Conservation (phyloP, 441 rosid genomes). For the Sinapis alba region DNA sequence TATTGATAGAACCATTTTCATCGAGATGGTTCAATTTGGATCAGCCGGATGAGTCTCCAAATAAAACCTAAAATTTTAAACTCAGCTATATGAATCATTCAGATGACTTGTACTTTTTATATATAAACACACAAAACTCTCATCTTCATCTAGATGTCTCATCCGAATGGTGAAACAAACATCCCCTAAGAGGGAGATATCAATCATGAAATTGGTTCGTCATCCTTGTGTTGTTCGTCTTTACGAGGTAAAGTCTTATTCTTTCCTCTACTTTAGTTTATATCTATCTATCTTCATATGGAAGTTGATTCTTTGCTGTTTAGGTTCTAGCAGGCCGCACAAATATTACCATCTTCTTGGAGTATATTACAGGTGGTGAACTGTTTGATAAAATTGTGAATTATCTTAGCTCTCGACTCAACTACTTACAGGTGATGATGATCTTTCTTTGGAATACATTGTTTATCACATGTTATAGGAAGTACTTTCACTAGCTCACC, state of each 20-base stretch:
- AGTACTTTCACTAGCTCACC: constrained; percentile 86
- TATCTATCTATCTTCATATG: neutral
- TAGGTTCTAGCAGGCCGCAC: constrained; percentile 91
- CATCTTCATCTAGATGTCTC: no score
- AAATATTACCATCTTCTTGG: constrained; percentile 85
- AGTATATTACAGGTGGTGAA: constrained; percentile 95
- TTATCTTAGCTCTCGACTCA: constrained; percentile 20
- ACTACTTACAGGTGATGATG: neutral
- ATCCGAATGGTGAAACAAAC: no score
- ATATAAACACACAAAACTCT: no score
- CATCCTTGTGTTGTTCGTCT: constrained; percentile 93
- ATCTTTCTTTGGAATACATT: neutral
- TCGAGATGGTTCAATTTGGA: no score
- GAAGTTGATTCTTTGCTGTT: constrained; percentile 4
- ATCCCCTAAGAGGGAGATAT: constrained; percentile 97
- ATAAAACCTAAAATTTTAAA: no score
- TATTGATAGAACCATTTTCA: no score
- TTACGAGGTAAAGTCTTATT: constrained; percentile 60
- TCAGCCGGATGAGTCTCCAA: no score
- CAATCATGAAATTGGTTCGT: constrained; percentile 95
- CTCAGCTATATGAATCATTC: no score
- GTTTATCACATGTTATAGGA: constrained; percentile 40
- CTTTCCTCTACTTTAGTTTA: neutral
- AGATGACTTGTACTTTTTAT: no score
- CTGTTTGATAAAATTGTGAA: constrained; percentile 96